Evolutionary conservation across 2,329 filamentous ascomycete genomes (phyloP), one percentile per base, ranked within the genome.

Genomic region (Mariannaea elegans): DNA sequence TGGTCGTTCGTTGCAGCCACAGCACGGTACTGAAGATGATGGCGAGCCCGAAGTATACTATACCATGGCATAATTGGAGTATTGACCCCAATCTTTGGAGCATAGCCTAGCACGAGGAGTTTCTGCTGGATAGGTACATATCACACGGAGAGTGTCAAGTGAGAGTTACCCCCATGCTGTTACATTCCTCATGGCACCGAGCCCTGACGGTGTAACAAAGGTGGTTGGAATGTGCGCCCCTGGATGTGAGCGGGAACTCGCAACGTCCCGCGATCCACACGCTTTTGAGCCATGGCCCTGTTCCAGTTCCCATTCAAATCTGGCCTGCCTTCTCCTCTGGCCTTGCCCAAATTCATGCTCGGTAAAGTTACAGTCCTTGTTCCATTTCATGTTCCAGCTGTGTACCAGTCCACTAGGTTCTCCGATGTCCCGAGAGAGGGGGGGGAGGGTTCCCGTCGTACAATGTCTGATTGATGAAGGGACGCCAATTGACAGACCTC

Each of bases 191-290:
- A 18, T 18, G 36, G 39, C 32, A 7, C 42, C 39, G 32, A 45
- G 42, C 29, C 29, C 39, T 51, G 39, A 41, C 27, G 21, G 14
- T 31, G 39, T 19, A 39, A 16, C 36, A 16, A 32, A 45, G 12
- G 18, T 44, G 50, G 38, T 38, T 59, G 53, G 51, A 64, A 59
- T 57, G 59, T 61, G 51, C 32, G 38, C 47, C 42, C 61, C 57
- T 57, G 61, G 52, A 56, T 45, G 57, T 38, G 49, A 24, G 50
- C 56, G 59, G 56, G 63, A 56, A 62, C 59, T 59, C 64, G 63
- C 63, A 69, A 67, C 64, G 66, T 69, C 66, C 65, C 64, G 63
- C 29, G 42, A 56, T 58, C 64, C 57, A 63, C 68, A 41, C 41
- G 21, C 51, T 38, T 64, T 54, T 54, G 62, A 66, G 66, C 52